Evolutionary conservation across 2,329 filamentous ascomycete species (phyloP), one percentile per base, ranked within the genome.

Genomic region (Microdochium nivale): DNA sequence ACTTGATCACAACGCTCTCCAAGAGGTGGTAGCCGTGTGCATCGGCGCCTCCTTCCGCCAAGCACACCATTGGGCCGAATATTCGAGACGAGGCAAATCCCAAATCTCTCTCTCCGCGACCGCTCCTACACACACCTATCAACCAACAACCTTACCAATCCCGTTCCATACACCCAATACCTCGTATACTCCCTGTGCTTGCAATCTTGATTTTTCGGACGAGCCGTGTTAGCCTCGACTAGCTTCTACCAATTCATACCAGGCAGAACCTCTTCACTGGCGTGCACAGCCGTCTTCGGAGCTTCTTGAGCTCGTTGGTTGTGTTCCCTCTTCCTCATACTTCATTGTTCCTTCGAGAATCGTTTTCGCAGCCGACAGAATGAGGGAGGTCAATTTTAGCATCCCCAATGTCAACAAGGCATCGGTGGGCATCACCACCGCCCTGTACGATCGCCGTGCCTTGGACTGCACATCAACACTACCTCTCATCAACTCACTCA

Each of bases 361-460:
- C 21, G 8, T 24, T 24, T 5, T 7, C 19, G 16, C 40, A 44
- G 40, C 55, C 60, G 54, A 57, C 81, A 92, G 70, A 73, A 99
- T 99, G 94, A 89, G 94, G 77, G 94, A 99, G 82, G 91, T 96
- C 75, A 97, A 97, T 74, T 97, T 97, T 75, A 96, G 91, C 75
- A 96, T 97, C 69, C 92, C 94, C 51, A 96, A 94, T 79, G 90
- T 95, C 81, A 97, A 97, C 75, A 97, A 97, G 86, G 94, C 94
- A 65, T 96, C 92, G 53, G 91, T 96, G 65, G 92, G 92, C 72
- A 99, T 99, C 74, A 99, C 94, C 60, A 96, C 94, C 52, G 95
- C 94, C 68, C 82, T 99, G 56, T 99, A 99, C 71, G 94, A 99
- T 74, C 89, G 94, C 59, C 87, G 94, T 68, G 94, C 94, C 49